Conservation (phyloP, 345 rosid species). For the Trapa bicornis region DNA sequence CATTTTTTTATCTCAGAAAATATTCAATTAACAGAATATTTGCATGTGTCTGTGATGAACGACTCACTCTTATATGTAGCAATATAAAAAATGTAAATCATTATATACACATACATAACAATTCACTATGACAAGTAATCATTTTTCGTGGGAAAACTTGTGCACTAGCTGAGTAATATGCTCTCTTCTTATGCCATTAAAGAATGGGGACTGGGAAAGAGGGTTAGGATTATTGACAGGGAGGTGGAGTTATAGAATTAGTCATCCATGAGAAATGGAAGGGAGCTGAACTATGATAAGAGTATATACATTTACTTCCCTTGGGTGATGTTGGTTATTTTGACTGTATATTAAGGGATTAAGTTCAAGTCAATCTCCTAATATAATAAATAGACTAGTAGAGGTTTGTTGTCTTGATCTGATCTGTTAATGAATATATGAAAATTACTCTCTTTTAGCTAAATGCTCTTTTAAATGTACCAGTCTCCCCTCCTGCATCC, state of each 20-base stretch:
- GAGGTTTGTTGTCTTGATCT: too few relatives aligned
- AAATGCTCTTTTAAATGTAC: too few relatives aligned
- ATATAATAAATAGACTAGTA: background rate
- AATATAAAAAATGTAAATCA: too few relatives aligned
- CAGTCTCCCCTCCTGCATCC: too few relatives aligned
- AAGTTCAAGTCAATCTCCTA: background rate
- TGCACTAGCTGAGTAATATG: slow-evolving; percentile 17
- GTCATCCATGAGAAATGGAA: background rate
- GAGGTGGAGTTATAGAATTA: background rate
- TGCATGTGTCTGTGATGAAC: too few relatives aligned
- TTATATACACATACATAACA: too few relatives aligned
- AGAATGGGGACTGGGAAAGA: background rate
- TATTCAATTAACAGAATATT: too few relatives aligned
- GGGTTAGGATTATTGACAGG: background rate
- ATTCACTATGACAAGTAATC: too few relatives aligned
- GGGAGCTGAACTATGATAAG: background rate
- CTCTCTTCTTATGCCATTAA: background rate
- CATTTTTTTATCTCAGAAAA: too few relatives aligned
- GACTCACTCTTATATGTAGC: too few relatives aligned
- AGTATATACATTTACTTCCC: background rate
- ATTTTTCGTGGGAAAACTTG: background rate
- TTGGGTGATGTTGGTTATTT: background rate
- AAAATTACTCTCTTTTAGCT: background rate
- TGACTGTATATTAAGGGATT: background rate
- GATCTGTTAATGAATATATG: too few relatives aligned